Conservation (phyloP, 2,329 filamentous ascomycete genomes). For the Xylaria sp. region DNA sequence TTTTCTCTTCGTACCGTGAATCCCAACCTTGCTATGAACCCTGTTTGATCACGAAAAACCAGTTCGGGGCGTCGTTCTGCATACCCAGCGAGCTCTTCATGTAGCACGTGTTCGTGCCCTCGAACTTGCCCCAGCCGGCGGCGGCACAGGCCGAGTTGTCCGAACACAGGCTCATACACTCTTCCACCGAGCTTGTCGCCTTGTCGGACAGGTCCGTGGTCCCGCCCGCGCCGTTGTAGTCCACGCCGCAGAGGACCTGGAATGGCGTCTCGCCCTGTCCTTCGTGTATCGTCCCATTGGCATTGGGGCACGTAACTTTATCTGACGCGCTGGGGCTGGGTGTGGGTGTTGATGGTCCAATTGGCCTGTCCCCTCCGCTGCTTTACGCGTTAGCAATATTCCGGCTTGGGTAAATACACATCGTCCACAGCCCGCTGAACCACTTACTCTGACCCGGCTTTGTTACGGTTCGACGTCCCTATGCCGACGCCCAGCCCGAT, state of each 20-base stretch:
- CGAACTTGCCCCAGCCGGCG: slow-evolving; percentile 40
- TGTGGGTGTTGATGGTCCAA: background rate
- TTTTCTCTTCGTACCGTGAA: background rate
- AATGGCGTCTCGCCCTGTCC: slow-evolving; percentile 27
- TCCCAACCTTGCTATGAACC: slow-evolving; percentile 2
- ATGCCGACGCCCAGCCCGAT: slow-evolving; percentile 33
- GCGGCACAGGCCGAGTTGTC: slow-evolving; percentile 34
- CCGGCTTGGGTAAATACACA: background rate
- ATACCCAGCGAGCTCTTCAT: slow-evolving; percentile 39
- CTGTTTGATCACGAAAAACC: slow-evolving; percentile 39
- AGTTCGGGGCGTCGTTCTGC: slow-evolving; percentile 30
- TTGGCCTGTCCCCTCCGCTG: slow-evolving; percentile 1
- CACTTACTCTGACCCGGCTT: slow-evolving; percentile 1
- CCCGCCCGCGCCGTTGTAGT: slow-evolving; percentile 38
- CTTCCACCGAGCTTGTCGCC: slow-evolving; percentile 32
- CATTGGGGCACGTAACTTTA: slow-evolving; percentile 33
- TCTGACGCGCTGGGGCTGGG: slow-evolving; percentile 13
- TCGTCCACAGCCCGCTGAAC: background rate
- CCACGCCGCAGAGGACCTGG: slow-evolving; percentile 39
- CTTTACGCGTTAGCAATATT: background rate
- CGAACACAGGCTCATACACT: slow-evolving; percentile 40
- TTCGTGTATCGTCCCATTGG: slow-evolving; percentile 41
- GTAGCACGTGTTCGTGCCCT: slow-evolving; percentile 37
- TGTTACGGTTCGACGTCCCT: slow-evolving; percentile 4
- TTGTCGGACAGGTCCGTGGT: slow-evolving; percentile 34